These are phyloP conservation scores for Xylaria bambusicola DNA, from an alignment of 495 filamentous ascomycete species.

Conservation along the genomic window DNA sequence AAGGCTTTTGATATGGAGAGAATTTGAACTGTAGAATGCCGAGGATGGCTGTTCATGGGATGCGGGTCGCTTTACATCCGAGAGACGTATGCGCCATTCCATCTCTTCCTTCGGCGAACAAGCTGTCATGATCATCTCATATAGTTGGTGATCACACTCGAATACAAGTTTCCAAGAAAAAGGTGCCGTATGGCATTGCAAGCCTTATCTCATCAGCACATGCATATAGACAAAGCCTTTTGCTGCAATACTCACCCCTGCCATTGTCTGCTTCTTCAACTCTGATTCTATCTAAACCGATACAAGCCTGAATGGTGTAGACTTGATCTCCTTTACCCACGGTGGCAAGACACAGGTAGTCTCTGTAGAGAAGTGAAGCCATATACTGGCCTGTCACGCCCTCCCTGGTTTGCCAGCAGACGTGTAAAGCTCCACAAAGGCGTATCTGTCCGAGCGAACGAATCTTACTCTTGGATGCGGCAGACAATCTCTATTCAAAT, in stretches of 20 bases:
- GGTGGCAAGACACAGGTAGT: constrained; percentile 77
- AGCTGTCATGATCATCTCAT: constrained; percentile 85
- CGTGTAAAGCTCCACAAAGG: constrained; percentile 84
- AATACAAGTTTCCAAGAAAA: constrained; percentile 96
- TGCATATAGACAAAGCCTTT: no score
- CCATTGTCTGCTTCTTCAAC: constrained; percentile 81
- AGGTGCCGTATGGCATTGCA: constrained; percentile 81
- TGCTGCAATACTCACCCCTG: constrained; percentile 61
- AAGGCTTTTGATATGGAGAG: constrained; percentile 70
- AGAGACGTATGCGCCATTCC: constrained; percentile 66
- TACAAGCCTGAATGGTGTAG: constrained; percentile 74
- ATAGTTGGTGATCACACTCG: constrained; percentile 71
- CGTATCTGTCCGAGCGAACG: constrained; percentile 78
- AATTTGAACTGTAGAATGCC: constrained; percentile 59
- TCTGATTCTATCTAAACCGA: constrained; percentile 68
- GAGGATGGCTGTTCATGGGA: constrained; percentile 48
- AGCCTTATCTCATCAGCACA: constrained; percentile 51
- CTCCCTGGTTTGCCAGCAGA: constrained; percentile 73
- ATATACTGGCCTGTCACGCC: constrained; percentile 76
- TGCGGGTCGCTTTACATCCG: constrained; percentile 44
- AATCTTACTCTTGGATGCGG: constrained; percentile 57
- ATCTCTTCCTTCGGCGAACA: constrained; percentile 81
- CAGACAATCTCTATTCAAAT: constrained; percentile 40
- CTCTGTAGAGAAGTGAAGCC: constrained; percentile 81
- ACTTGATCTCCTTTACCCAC: constrained; percentile 58